Base-by-base conservation (phyloP, 2,329 filamentous ascomycete genomes). In the Conoideocrella luteorostrata region DNA sequence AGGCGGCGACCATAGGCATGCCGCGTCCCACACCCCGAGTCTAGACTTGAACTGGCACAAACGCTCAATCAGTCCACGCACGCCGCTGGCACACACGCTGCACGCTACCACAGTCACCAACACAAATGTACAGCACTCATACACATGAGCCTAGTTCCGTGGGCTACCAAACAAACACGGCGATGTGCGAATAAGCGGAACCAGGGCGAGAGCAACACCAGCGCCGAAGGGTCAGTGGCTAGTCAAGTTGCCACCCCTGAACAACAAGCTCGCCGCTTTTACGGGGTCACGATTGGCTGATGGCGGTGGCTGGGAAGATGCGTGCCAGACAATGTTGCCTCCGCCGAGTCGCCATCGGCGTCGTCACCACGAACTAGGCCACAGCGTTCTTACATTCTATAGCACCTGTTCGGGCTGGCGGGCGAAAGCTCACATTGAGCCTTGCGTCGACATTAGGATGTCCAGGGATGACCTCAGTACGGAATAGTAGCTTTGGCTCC, bases 261-360 rank as follows among this genome's bases (percentile, higher is more conserved):
- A n/a, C 41, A 28, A 15, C 38, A 20, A 36, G 51, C 52, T 56
- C 49, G 59, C 58, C 54, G 59, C 59, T 60, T 56, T 58, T 52
- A 58, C 45, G 15, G 12, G n/a, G 10, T 10, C 26, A 13, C 62
- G 59, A 63, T 64, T 64, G 61, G 62, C 47, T 62, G 48, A 55
- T 53, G 56, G 48, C 50, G 56, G 56, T 57, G 55, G 58, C 53
- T 59, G 58, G 59, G 49, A 33, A 18, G 26, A 33, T 26, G n/a
- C 39, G 35, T 39, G 42, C 34, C 42, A 41, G 33, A 38, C 13
- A 21, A 40, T 21, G 45, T 30, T 15, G 41, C 37, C 32, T 13
- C 18, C 15, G 21, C 24, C 17, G 4, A 11, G 44, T 35, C 30
- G 43, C 37, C 43, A 38, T 44, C 23, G 42, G 28, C 33, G 42